Percentiles rank a stretch among this genome's conserved stretches.
phyloP scores from a whole-genome alignment of 2,329 filamentous ascomycete genomes.

The Botrytis elliptica region DNA sequence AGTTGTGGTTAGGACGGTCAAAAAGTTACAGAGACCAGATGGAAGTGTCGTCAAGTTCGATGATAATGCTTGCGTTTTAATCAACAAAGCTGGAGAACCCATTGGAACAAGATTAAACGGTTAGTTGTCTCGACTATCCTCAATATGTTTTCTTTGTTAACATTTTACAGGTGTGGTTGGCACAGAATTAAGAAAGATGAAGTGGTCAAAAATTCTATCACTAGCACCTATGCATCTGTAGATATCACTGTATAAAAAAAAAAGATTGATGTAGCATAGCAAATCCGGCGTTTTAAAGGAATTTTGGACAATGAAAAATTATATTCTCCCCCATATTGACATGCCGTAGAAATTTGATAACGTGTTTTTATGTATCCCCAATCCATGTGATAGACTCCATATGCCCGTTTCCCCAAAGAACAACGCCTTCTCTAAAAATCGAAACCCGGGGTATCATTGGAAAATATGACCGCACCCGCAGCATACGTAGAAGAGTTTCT shows the following conservation, averaged over 20 bases:
- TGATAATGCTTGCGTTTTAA: slow-evolving; percentile 95
- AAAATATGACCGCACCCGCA: slow-evolving; percentile 91
- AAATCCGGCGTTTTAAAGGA: slow-evolving; percentile 17
- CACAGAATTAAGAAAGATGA: slow-evolving; percentile 81
- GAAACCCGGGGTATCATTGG: slow-evolving; percentile 43
- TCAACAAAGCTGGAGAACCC: slow-evolving; percentile 95
- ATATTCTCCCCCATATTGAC: slow-evolving; percentile 4
- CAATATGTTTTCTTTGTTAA: slow-evolving; percentile 23
- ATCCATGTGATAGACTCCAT: slow-evolving; percentile 23
- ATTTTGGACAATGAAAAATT: slow-evolving; percentile 9
- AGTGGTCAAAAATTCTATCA: slow-evolving; percentile 98
- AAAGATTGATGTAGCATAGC: slow-evolving; percentile 5
- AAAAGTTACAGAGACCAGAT: slow-evolving; percentile 83
- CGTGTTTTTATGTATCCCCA: slow-evolving; percentile 9
- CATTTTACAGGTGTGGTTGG: slow-evolving; percentile 71
- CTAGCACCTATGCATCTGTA: slow-evolving; percentile 83
- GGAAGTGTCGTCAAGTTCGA: slow-evolving; percentile 91
- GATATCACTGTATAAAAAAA: slow-evolving; percentile 23
- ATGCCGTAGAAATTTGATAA: neutral
- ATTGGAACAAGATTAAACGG: slow-evolving; percentile 89
- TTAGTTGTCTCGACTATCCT: slow-evolving; percentile 38
- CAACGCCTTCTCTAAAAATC: slow-evolving; percentile 15
- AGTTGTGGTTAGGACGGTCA: slow-evolving; percentile 86
- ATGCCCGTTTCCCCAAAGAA: slow-evolving; percentile 15
- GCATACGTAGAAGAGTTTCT: slow-evolving; percentile 95